Base-by-base conservation (phyloP, 768 basidiomycete genomes). In the Lentinula boryana region DNA sequence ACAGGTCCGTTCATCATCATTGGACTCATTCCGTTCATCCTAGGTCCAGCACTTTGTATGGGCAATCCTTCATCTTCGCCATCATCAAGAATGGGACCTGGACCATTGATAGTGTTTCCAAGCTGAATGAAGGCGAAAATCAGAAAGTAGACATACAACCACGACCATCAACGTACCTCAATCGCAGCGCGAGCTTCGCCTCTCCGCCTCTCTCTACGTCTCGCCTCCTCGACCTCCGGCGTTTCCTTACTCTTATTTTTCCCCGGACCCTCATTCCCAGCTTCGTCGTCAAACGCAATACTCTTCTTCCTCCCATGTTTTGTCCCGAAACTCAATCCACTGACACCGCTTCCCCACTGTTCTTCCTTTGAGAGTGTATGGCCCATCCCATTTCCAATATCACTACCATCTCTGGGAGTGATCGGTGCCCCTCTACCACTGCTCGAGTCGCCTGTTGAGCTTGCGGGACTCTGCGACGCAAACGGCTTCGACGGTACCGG, bases 81-180 rank as follows among this genome's bases (percentile, higher is more conserved):
- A 21, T 84, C 80, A 49, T 80, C 79, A 52, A 83, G 74, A 44
- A 85, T 69, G 2, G 89, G 87, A 16, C 84, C 86, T 36, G 78
- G 84, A 5, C 92, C 90, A 68, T 94, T 92, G 67, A 93, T 84
- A 51, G 91, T 87, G 63, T 92, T 91, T n/a, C 93, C 91, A 41
- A 93, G 84, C 93, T 93, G 50, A 53, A 38, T 59, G 36, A 63
- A 61, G 35, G n/a, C 38, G 52, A 59, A 50, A 62, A 16, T 62
- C 64, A 62, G 33, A 61, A 35, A 56, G n/a, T 60, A n/a, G 9
- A 9, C 12, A 49, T 21, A 49, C 38, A 56, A 44, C n/a, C 23
- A 46, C 31, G 54, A 58, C 38, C 7, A 50, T 59, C 64, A 54
- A 73, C 82, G n/a, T 57, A 93, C 92, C 85, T 94, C 89, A 68